Base-by-base conservation (phyloP, 208 protist genomes). In the Crithidia sp. region DNA sequence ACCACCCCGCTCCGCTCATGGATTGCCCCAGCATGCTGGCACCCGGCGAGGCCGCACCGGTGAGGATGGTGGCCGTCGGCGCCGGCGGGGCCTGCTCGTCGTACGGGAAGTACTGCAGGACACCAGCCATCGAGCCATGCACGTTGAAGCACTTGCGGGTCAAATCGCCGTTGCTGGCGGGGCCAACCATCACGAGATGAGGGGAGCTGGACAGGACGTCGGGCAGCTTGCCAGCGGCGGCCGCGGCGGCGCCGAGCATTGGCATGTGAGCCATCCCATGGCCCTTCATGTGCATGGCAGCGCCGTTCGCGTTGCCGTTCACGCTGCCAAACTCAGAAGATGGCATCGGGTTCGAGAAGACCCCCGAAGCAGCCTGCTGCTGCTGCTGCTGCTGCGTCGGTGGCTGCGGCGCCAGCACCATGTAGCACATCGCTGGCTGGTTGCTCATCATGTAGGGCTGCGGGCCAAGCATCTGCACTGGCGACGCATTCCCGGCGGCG, bases 131-230 rank as follows among this genome's bases (percentile, higher is more conserved):
- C 13, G 75, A 74, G 37, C 78, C 78, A 54, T 87, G 83, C 43
- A 87, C 83, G 66, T 87, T 87, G 17, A 79, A 71, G 41, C 66
- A 74, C 62, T 82, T 84, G 12, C 79, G 74, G 43, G 65, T 54
- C 4, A 80, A 40, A 17, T 79, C 65, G 12, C 55, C 44, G 62
- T 69, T 86, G 19, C 54, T 49, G 16, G 76, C 55, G 7, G 69
- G 49, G 14, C 66, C 71, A 13, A 82, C 56, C 41, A 82, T 70
- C 19, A 74, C 44, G 40, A 78, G 2, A 36, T 64, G 61, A 2
- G 62, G 50, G 41, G 37, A 67, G 19, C 62, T 28, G 36, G 62
- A 14, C 37, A 39, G 7, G 16, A 49, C 49, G n/a, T 67, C 62
- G 3, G 45, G n/a, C 14, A 19, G 2, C 49, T 36, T 57, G 7